phyloP scores from a whole-genome alignment of 306 rosid species.

The Phaseolus lunatus region DNA sequence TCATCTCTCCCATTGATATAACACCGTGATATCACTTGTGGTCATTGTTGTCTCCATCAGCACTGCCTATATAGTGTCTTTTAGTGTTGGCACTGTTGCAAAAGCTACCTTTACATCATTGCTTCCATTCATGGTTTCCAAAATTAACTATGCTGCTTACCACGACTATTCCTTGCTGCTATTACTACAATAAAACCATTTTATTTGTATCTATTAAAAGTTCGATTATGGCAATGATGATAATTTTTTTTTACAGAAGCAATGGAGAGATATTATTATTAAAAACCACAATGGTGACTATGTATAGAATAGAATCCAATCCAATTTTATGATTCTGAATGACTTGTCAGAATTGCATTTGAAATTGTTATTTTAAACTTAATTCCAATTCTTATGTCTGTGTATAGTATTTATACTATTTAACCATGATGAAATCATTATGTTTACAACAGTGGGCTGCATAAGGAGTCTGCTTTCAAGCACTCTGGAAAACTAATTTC shows the following conservation, averaged over 20 bases:
- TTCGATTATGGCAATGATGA: neutral
- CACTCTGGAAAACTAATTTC: conserved; percentile 1
- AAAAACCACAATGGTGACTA: neutral
- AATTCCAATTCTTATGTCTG: neutral
- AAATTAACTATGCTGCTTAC: neutral
- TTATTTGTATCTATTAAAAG: neutral
- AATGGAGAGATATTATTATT: neutral
- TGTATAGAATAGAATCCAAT: too few species aligned
- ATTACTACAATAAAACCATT: neutral
- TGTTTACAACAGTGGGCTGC: neutral
- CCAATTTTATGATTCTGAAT: too few species aligned
- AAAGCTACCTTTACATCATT: neutral
- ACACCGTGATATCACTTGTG: neutral
- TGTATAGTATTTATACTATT: neutral
- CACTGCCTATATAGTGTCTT: neutral
- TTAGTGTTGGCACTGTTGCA: neutral
- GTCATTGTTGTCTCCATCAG: neutral
- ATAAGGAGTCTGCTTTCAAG: neutral
- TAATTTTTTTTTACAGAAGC: neutral
- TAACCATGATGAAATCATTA: conserved; percentile 20
- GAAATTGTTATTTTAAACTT: neutral
- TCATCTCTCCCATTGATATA: too few species aligned
- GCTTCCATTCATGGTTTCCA: neutral
- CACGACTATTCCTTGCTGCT: neutral
- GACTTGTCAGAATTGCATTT: neutral